Base-by-base conservation (phyloP, 2,329 filamentous ascomycete species). In the Arachnopeziza araneosa region DNA sequence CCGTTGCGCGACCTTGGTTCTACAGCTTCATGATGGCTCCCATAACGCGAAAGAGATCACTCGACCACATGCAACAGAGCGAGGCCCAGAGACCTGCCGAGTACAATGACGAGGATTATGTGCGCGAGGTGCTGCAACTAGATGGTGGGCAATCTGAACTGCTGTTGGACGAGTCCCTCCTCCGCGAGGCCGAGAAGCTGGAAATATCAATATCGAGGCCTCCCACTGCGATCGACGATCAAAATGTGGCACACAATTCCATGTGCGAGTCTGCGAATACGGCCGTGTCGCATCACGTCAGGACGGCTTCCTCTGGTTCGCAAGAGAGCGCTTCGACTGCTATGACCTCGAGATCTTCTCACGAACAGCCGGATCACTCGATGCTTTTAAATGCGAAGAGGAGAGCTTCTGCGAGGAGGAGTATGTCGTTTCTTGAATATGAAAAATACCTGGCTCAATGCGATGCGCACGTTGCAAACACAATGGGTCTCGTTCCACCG, bases 361-460 rank as follows among this genome's bases (percentile, higher is more conserved):
- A 65, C 48, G 67, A 69, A 19, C 57, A 64, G 12, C 44, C 54
- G 12, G 58, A 66, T 32, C 26, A 52, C 24, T 52, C 52, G 1
- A 26, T 56, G 21, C 22, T 51, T 10, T 23, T 56, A n/a, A 62
- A 62, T 14, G n/a, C 52, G 22, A 59, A 62, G 60, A 68, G 61
- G 51, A 54, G 64, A 54, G 30, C 60, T 1, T 58, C 50, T 10
- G 50, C 62, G 21, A 67, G 61, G 52, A 66, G 62, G 54, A 70
- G 66, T 44, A 49, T 69, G 30, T 71, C 69, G 3, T 71, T 72
- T 57, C 61, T 66, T 8, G 69, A 69, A 32, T 72, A 71, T 57
- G 69, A 69, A 22, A 70, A 67, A 58, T 72, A 66, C 55, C 48
- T 72, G 36, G 62, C 57, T 30, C 63, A 69, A 44, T 59, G 64